Base-by-base conservation (phyloP, 2,329 filamentous ascomycete species). In the Piedraia hortae region DNA sequence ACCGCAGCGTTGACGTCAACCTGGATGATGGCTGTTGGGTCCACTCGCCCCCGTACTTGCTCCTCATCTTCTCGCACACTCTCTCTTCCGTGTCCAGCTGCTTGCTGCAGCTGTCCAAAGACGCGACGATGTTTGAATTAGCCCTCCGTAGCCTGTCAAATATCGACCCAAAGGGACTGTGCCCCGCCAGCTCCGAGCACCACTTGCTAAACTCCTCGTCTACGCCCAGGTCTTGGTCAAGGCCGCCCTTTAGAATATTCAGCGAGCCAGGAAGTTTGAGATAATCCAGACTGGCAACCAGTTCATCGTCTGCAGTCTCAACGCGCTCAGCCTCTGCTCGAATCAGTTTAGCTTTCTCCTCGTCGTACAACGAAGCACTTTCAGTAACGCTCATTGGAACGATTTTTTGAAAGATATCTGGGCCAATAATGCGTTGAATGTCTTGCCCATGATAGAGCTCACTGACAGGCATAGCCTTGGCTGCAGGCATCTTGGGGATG, bases 21-120 rank as follows among this genome's bases (percentile, higher is more conserved):
- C 75, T 60, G 14, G 74, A 75, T 41, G 82, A 93, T 6, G 85
- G 85, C 38, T 97, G 85, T 38, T 97, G 85, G 10, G 77, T 90
- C 85, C 85, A 97, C 24, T 93, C 82, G 13, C 58, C 60, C 24
- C 82, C 80, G 42, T 93, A 93, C 43, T 97, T 97, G 7, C 78
- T 88, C 20, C 85, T 64, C 85, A 97, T 97, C 54, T 93, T 97
- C 45, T 97, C 85, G 43, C 85, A 97, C 0, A 93, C 75, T 25
- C 75, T 88, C 48, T 93, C 88, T 44, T 97, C 85, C 65, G 85
- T 78, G 34, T 97, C 85, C 18, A 97, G 50, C 37, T 88, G 73
- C 42, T 89, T 89, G 24, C 68, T 66, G 35, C 75, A 75, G 26
- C 62, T 62, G 25, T 91, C 78, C 25, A 97, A 46, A 3, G 65